Evolutionary conservation across 306 rosid species (phyloP), one percentile per base, ranked within the genome.

Genomic region (Pyrus pyrifolia): DNA sequence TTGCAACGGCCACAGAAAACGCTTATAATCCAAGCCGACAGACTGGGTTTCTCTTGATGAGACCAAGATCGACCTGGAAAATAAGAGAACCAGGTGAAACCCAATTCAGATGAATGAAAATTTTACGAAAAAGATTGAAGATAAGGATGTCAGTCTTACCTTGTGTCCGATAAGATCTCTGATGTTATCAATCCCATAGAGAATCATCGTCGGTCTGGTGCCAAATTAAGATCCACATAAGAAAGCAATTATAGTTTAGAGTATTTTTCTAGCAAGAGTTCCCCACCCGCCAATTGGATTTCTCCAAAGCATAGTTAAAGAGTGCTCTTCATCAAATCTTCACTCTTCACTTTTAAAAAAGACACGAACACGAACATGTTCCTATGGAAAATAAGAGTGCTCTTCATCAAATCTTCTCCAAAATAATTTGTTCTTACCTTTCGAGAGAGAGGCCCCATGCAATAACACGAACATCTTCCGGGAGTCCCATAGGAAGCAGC

Each of bases 401-500:
- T n/a, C n/a, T n/a, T n/a, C n/a, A n/a, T n/a, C n/a, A n/a, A n/a
- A n/a, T n/a, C 1, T 23, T 23, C 25, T 23, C 25, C 1, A 5
- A 5, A 21, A 21, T 1, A 38, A 58, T 8, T 11, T 73, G 30
- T 30, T 77, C 82, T 76, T 72, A 92, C 97, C 98, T 95, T 81
- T 95, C 99, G 67, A 95, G 96, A 78, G 99, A 95, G 80, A 92
- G 97, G 7, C 99, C 97, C 97, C 99, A 95, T 21, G 97, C 97
- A 78, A 84, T 95, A 68, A 88, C 97, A 76, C 90, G 93, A 72
- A 87, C 99, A 83, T 95, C 99, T 82, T 90, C 97, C 11, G 99
- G 99, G 70, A 95, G 90, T 78, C 97, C 97, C 99, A 95, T 95
- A 5, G 99, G 97, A 82, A 80, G 92, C 85, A 95, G 78, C 99